Evolutionary conservation across 2,329 filamentous ascomycete species (phyloP).

Genomic region (Pseudogymnoascus sp.): DNA sequence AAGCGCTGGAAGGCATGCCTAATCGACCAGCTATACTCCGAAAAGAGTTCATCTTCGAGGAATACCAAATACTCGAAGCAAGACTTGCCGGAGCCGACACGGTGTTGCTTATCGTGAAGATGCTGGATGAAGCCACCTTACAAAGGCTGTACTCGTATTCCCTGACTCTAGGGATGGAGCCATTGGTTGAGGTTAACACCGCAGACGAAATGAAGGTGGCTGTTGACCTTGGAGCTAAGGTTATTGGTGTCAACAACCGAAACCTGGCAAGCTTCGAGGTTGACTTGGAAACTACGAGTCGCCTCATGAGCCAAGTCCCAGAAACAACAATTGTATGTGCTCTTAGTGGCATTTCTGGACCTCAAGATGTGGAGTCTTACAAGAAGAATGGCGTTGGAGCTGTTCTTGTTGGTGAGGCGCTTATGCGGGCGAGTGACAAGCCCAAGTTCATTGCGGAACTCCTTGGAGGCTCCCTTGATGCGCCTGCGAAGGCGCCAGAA

Average conservation of each 20-base stretch:
- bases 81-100: constrained; percentile 90
- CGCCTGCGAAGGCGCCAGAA: constrained; percentile 26
- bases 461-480: constrained; percentile 47
- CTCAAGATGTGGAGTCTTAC: constrained; percentile 82
- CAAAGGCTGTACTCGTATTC: constrained; percentile 82
- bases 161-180: constrained; percentile 87
- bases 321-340: constrained; percentile 84
- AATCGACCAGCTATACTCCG: constrained; percentile 86
- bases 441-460: constrained; percentile 75
- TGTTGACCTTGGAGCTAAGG: constrained; percentile 76
- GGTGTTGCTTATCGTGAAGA: constrained; percentile 93
- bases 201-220: constrained; percentile 87
- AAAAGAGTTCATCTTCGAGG: constrained; percentile 96
- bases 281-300: constrained; percentile 83
- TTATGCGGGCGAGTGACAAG: constrained; percentile 86
- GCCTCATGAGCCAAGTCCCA: constrained; percentile 79
- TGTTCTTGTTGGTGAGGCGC: constrained; percentile 86
- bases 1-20: constrained; percentile 82
- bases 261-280: constrained; percentile 96
- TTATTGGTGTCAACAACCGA: constrained; percentile 95
- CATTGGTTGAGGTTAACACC: constrained; percentile 92
- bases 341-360: constrained; percentile 83
- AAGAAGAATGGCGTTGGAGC: constrained; percentile 85
- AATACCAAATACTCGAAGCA: constrained; percentile 96
- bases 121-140: constrained; percentile 72